These are phyloP conservation scores for Epichloe brachyelytri DNA, from an alignment of 2,329 filamentous ascomycete genomes.

Conservation along the genomic window DNA sequence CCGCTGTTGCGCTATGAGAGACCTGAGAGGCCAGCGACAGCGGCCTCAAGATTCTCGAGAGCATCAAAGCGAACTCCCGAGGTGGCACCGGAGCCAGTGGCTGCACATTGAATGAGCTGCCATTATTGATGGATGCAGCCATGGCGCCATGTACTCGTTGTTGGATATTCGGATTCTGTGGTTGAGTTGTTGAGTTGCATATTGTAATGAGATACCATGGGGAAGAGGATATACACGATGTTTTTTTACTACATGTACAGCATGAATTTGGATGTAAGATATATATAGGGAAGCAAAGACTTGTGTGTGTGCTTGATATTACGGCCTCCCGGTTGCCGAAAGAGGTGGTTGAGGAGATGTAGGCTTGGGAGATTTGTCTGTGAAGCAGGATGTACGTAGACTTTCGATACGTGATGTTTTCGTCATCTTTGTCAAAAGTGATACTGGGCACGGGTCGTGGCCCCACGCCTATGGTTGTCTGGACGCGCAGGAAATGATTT, in stretches of 20 bases:
- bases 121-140: neutral
- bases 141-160: neutral
- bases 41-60: conserved; percentile 3
- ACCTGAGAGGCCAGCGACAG: conserved; percentile 7
- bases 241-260: neutral
- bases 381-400: too few species aligned
- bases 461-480: too few species aligned
- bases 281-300: neutral
- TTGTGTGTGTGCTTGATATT: too few species aligned
- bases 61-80: neutral
- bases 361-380: too few species aligned
- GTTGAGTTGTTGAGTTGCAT: neutral
- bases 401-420: too few species aligned
- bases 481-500: too few species aligned
- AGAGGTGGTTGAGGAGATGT: too few species aligned
- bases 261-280: neutral
- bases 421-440: too few species aligned
- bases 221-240: neutral
- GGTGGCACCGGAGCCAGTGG: neutral
- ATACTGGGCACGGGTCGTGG: too few species aligned
- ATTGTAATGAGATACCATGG: neutral
- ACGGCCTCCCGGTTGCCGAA: too few species aligned
- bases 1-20: conserved; percentile 45
- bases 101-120: neutral
- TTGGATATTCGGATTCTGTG: neutral